Base-by-base conservation (phyloP, 352 stramenopile genomes). In the Phytopythium cucurbitacearum region DNA sequence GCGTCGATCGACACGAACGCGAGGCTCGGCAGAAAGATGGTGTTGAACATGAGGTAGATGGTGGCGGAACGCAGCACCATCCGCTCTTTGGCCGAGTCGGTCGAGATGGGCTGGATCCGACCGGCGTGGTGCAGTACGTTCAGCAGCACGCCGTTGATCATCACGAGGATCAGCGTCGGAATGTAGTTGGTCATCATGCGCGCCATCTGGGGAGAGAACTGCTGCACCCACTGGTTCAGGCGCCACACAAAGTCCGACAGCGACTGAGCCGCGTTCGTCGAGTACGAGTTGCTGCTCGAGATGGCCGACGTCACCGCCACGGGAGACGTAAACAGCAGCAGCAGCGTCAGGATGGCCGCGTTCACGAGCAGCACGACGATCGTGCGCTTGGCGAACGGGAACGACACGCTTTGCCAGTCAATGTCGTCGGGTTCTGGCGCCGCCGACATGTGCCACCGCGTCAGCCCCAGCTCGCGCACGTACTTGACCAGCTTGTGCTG, bases 31-130 rank as follows among this genome's bases (percentile, higher is more conserved):
- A 94, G 81, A 56, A 92, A 91, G 50, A 94, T 82, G 44, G 84
- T 94, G 74, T 92, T 94, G 48, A 94, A 94, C 49, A 94, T 87
- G 57, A 94, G 61, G 56, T 94, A 89, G 56, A 91, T 73, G 12
- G 76, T 72, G 32, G 81, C 85, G 7, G 77, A 89, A 49, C 79
- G 84, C 53, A 94, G 53, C 46, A 94, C 90, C 59, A 88, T 76
- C 41, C 83, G 70, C 49, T 94, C 84, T 48, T 94, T 94, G 47
- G 76, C 81, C 37, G 84, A 94, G 61, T 94, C 84, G 0, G 84
- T 92, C 15, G 81, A 76, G 54, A 91, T 87, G 10, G 84, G 84
- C 59, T 94, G 84, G 55, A 94, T 92, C 41, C 76, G 84, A 2
- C 84, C 84, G 3, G 84, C 84, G 56, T 84, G 78, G 53, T 89